These are phyloP conservation scores for Parvularia atlantis DNA, from an alignment of 78 protist species.

Conservation along the genomic window DNA sequence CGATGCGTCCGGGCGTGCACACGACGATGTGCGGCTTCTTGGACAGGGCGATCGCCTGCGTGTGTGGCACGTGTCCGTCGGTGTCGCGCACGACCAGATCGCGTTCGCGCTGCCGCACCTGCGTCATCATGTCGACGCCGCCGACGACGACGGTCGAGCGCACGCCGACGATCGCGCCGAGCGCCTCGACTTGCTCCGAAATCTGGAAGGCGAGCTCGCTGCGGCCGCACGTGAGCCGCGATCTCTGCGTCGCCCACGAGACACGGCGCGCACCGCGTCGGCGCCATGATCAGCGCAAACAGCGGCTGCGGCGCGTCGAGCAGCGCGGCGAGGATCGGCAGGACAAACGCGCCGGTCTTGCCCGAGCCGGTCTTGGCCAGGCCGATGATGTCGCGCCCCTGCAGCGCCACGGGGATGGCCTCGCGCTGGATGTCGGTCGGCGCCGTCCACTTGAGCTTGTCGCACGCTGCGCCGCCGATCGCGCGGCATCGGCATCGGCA, in stretches of 20 bases:
- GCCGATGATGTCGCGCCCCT: constrained; percentile 77
- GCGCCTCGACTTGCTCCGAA: constrained; percentile 72
- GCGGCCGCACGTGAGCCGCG: constrained; percentile 14
- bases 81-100: too few relatives aligned
- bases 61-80: too few relatives aligned
- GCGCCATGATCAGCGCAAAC: constrained; percentile 61
- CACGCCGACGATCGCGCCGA: constrained; percentile 82
- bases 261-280: constrained; percentile 41
- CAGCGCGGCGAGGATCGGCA: constrained; percentile 79
- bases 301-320: constrained; percentile 41
- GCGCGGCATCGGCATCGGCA: too few relatives aligned
- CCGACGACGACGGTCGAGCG: constrained; percentile 63
- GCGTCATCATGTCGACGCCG: constrained; percentile 39
- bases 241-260: not conserved
- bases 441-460: constrained; percentile 17
- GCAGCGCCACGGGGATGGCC: constrained; percentile 71
- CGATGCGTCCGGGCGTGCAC: constrained; percentile 95
- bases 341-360: constrained; percentile 91
- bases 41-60: constrained; percentile 70
- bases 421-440: constrained; percentile 76
- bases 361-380: constrained; percentile 96
- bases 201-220: constrained; percentile 95
- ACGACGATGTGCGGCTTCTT: constrained; percentile 91
- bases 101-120: too few relatives aligned
- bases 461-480: constrained; percentile 42